A percentile compares a stretch with the other conserved stretches of the same genome.
These are phyloP conservation scores for Pleurotus citrinopileatus DNA, from an alignment of 768 basidiomycete genomes.

Conservation along the genomic window DNA sequence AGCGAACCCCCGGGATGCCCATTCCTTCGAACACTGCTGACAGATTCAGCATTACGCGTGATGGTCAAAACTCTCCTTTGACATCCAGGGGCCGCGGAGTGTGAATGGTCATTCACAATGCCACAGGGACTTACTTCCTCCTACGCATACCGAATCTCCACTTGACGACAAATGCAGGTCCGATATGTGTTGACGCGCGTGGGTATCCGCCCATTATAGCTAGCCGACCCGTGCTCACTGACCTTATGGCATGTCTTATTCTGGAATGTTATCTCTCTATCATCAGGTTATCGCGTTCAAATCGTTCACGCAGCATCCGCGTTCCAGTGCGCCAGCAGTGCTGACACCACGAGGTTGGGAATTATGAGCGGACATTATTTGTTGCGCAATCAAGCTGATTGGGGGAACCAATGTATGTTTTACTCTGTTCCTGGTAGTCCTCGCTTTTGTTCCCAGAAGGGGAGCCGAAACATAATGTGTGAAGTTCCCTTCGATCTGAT, in stretches of 20 bases:
- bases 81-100: conserved; percentile 6
- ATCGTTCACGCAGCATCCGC: background rate
- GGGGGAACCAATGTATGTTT: background rate
- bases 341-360: background rate
- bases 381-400: background rate
- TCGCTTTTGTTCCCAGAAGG: background rate
- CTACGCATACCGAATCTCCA: background rate
- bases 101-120: background rate
- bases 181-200: conserved; percentile 5
- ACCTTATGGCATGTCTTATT: no score
- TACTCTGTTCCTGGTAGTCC: background rate
- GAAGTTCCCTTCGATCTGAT: background rate
- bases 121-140: conserved; percentile 9
- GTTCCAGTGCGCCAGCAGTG: background rate
- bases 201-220: conserved; percentile 1
- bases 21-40: no score
- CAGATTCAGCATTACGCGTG: no score
- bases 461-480: background rate
- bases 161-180: background rate
- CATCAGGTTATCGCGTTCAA: conserved; percentile 7
- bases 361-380: background rate
- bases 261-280: background rate
- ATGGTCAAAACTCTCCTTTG: no score
- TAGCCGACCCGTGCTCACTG: no score
- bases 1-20: no score